Conservation (phyloP, 306 rosid genomes). For the Vicia faba region DNA sequence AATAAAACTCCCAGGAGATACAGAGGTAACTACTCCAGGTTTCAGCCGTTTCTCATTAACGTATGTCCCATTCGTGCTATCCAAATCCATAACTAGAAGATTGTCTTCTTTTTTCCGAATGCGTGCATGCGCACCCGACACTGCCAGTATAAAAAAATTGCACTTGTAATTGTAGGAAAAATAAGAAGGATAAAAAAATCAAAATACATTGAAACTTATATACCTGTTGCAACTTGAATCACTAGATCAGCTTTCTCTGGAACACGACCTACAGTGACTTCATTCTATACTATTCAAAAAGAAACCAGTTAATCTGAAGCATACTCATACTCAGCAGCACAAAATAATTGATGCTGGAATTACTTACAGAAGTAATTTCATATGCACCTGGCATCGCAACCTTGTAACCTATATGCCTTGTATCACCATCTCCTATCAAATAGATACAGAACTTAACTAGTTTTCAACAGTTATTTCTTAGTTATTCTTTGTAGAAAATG, state of each 20-base stretch:
- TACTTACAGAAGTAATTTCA: slow-evolving; percentile 85
- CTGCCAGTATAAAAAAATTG: slow-evolving; percentile 42
- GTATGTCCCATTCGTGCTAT: slow-evolving; percentile 94
- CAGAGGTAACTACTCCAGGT: slow-evolving; percentile 66
- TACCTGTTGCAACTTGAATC: slow-evolving; percentile 94
- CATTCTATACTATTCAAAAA: slow-evolving; percentile 48
- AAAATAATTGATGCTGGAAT: slow-evolving; percentile 26
- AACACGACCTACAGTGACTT: slow-evolving; percentile 82
- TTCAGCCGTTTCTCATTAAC: slow-evolving; percentile 65
- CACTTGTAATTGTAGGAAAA: neutral
- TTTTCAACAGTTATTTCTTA: neutral
- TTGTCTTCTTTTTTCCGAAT: slow-evolving; percentile 66
- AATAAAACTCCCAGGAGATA: slow-evolving; percentile 63
- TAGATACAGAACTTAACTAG: neutral
- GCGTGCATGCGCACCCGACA: slow-evolving; percentile 77
- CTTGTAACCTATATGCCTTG: slow-evolving; percentile 78
- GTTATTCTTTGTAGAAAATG: neutral
- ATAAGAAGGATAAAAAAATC: neutral
- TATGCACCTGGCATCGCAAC: slow-evolving; percentile 76
- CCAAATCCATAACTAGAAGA: slow-evolving; percentile 79
- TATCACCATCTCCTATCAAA: slow-evolving; percentile 81
- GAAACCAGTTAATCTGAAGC: slow-evolving; percentile 34
- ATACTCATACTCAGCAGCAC: slow-evolving; percentile 12
- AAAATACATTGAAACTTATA: slow-evolving; percentile 7
- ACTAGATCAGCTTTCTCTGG: slow-evolving; percentile 86